These are phyloP conservation scores for Rutstroemia sp. DNA, from an alignment of 2,329 filamentous ascomycete species.

Conservation along the genomic window DNA sequence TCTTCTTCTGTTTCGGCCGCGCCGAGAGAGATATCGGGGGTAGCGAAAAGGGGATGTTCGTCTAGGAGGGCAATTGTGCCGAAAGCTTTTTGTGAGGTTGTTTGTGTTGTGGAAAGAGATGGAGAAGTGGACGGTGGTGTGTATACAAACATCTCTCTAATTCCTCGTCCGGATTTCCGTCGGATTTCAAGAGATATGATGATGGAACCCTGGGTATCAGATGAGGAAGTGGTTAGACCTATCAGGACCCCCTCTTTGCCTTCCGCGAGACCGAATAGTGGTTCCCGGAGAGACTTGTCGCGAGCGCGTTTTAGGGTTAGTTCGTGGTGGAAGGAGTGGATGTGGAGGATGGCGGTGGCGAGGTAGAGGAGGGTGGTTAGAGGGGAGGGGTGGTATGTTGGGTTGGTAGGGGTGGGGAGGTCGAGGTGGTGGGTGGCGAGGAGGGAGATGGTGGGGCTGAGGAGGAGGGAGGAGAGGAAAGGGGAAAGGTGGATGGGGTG, in stretches of 20 bases:
- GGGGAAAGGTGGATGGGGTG: conserved; percentile 51
- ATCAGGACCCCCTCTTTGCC: conserved; percentile 72
- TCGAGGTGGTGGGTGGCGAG: conserved; percentile 79
- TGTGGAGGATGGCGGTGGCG: conserved; percentile 76
- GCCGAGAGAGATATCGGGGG: conserved; percentile 24
- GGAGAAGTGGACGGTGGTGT: conserved; percentile 25
- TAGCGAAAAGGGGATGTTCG: conserved; percentile 66
- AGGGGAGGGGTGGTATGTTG: conserved; percentile 57
- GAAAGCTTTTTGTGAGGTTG: not conserved
- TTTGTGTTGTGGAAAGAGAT: conserved; percentile 10
- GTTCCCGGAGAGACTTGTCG: conserved; percentile 67
- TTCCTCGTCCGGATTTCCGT: conserved; percentile 43
- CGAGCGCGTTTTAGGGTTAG: conserved; percentile 67
- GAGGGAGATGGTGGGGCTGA: conserved; percentile 61
- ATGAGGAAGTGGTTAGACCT: conserved; percentile 23
- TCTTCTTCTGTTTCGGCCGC: conserved; percentile 22
- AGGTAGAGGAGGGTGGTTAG: conserved; percentile 72
- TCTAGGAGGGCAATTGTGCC: conserved; percentile 50
- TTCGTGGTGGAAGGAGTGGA: conserved; percentile 67
- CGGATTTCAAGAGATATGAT: conserved; percentile 83
- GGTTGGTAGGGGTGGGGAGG: conserved; percentile 52
- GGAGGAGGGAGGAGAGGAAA: conserved; percentile 63
- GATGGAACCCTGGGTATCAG: conserved; percentile 39
- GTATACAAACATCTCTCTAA: conserved; percentile 53
- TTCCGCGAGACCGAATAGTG: conserved; percentile 71